Conservation (phyloP, 129 eudicot genomes). For the Sambucus nigra region DNA sequence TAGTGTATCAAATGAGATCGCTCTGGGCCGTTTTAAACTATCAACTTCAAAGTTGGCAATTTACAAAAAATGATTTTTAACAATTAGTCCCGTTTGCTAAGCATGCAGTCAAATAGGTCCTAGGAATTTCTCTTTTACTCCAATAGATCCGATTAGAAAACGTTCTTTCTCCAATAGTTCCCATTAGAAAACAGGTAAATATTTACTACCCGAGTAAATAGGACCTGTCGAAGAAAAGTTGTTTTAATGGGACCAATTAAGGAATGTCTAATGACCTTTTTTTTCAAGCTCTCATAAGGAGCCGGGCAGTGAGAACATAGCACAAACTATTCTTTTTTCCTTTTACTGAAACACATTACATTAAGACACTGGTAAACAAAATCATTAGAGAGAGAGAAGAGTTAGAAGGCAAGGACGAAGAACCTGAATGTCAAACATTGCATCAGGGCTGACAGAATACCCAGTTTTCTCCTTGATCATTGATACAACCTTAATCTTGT, state of each 20-base stretch:
- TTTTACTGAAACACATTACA: neutral
- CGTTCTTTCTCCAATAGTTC: neutral
- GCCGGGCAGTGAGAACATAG: constrained; percentile 4
- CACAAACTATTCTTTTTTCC: neutral
- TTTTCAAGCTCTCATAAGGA: too few species aligned
- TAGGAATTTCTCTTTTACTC: too few species aligned
- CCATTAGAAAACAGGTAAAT: too few species aligned
- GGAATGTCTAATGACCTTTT: too few species aligned
- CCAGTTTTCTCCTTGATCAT: constrained; percentile 77
- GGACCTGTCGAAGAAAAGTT: too few species aligned
- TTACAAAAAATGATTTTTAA: neutral
- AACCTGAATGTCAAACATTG: constrained; percentile 98
- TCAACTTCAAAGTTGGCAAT: neutral
- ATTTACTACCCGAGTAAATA: too few species aligned
- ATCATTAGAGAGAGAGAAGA: constrained; percentile 5
- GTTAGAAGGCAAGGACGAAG: constrained; percentile 9
- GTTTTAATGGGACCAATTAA: too few species aligned
- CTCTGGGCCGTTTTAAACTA: too few species aligned
- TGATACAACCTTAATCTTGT: constrained; percentile 69
- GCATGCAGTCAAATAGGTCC: too few species aligned
- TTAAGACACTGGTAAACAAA: neutral
- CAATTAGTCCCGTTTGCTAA: too few species aligned
- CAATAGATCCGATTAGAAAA: too few species aligned
- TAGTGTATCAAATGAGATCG: too few species aligned
- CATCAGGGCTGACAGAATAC: constrained; percentile 77